These are phyloP conservation scores for Hypoxylon sp. DNA, from an alignment of 2,329 filamentous ascomycete species.

Conservation along the genomic window DNA sequence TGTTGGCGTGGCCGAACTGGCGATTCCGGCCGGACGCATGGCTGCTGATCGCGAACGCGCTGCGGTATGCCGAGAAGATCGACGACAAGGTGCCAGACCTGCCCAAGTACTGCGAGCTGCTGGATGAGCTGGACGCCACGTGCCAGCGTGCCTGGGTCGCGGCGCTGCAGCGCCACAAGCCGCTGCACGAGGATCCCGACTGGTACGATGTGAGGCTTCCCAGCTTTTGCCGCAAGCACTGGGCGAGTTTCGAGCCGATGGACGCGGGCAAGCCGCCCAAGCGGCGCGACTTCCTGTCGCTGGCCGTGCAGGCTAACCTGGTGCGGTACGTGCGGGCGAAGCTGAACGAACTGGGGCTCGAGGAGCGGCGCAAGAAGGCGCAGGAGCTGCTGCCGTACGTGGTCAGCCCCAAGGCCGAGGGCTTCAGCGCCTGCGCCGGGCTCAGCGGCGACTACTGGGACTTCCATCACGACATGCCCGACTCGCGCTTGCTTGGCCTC, in stretches of 20 bases:
- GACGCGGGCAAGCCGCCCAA: conserved; percentile 46
- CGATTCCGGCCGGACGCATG: conserved; percentile 45
- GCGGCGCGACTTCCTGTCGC: conserved; percentile 43
- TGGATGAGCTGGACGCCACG: conserved; percentile 44
- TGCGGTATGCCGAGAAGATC: conserved; percentile 43
- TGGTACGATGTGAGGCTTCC: conserved; percentile 44
- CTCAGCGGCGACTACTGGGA: conserved; percentile 46
- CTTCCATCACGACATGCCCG: conserved; percentile 48
- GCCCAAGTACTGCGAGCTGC: conserved; percentile 37
- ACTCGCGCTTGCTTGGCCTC: conserved; percentile 41
- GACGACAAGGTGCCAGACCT: conserved; percentile 38
- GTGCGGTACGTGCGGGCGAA: conserved; percentile 40
- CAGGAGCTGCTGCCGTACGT: conserved; percentile 44
- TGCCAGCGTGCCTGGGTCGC: conserved; percentile 43
- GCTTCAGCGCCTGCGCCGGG: conserved; percentile 44
- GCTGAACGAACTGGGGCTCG: conserved; percentile 29
- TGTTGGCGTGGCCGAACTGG: conserved; percentile 44
- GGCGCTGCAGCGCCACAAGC: conserved; percentile 41
- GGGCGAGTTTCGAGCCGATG: conserved; percentile 47
- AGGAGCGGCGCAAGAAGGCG: conserved; percentile 39
- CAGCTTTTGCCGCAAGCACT: conserved; percentile 40
- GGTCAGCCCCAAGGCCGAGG: conserved; percentile 44
- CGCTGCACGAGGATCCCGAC: conserved; percentile 45
- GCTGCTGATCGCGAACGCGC: conserved; percentile 43
- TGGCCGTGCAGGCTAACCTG: conserved; percentile 44